phyloP scores from a whole-genome alignment of 2,329 filamentous ascomycete species.

The Pseudogymnoascus sp. region DNA sequence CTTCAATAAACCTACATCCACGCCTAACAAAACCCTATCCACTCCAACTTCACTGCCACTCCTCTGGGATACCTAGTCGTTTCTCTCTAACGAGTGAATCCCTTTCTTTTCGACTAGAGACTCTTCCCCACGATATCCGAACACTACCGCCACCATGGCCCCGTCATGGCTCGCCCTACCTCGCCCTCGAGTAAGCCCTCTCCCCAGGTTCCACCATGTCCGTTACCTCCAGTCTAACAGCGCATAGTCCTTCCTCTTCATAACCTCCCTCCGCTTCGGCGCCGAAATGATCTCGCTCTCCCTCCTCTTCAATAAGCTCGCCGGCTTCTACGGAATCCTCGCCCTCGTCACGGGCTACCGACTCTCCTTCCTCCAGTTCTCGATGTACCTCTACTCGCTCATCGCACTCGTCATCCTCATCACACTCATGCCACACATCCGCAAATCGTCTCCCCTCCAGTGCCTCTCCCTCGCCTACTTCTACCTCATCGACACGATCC shows the following conservation, averaged over 20 bases:
- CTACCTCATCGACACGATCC: conserved; percentile 72
- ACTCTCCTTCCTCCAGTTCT: conserved; percentile 74
- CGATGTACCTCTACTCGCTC: conserved; percentile 86
- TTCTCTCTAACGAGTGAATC: not conserved
- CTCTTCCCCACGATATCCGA: conserved; percentile 4
- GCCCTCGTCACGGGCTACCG: conserved; percentile 81
- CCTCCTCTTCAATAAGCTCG: conserved; percentile 85
- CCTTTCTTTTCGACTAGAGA: not conserved
- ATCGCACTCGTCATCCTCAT: conserved; percentile 59
- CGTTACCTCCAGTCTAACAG: not conserved
- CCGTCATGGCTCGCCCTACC: not conserved
- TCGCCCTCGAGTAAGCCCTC: not conserved
- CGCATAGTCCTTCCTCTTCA: conserved; percentile 69
- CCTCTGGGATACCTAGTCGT: not conserved
- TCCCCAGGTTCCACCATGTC: not conserved
- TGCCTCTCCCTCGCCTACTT: conserved; percentile 77
- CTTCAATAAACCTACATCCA: conserved; percentile 1
- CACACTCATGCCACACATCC: conserved; percentile 72
- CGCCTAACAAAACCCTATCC: not conserved
- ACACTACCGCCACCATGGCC: conserved; percentile 2
- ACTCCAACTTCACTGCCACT: not conserved
- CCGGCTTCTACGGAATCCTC: conserved; percentile 82
- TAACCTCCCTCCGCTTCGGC: conserved; percentile 80
- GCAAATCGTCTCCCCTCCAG: conserved; percentile 69
- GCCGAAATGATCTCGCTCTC: conserved; percentile 77